A percentile compares a stretch with the other conserved stretches of the same genome.
Conservation (phyloP, 768 basidiomycete genomes). For the Lyophyllum semitale region DNA sequence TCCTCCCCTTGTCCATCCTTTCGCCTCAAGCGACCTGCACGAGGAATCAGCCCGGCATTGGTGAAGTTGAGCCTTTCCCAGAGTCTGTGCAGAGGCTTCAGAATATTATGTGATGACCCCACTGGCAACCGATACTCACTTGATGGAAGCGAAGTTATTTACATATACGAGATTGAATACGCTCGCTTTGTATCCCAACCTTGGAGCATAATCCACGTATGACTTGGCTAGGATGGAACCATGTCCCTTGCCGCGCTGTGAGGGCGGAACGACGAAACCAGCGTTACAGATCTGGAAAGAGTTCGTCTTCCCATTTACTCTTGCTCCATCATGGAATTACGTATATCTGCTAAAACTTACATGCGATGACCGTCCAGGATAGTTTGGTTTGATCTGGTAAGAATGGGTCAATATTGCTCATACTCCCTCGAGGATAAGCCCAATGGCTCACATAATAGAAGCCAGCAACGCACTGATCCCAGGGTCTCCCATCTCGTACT, state of each 20-base stretch:
- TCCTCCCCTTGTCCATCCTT: conserved; percentile 78
- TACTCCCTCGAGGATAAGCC: conserved; percentile 1
- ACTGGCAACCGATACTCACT: conserved; percentile 38
- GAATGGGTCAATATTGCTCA: background rate
- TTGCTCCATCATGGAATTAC: background rate
- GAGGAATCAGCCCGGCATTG: conserved; percentile 75
- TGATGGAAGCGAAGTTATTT: conserved; percentile 76
- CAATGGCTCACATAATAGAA: conserved; percentile 68
- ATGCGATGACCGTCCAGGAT: conserved; percentile 88
- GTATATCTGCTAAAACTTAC: conserved; percentile 46
- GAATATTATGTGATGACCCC: background rate
- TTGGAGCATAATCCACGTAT: conserved; percentile 80
- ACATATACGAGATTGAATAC: conserved; percentile 93
- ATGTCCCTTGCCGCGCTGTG: conserved; percentile 63
- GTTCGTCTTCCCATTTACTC: background rate
- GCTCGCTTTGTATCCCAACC: conserved; percentile 73
- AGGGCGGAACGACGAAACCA: conserved; percentile 78
- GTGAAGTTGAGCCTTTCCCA: conserved; percentile 87
- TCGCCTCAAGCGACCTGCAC: conserved; percentile 69
- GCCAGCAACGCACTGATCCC: conserved; percentile 74
- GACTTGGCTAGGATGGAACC: conserved; percentile 75
- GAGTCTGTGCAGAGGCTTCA: conserved; percentile 37
- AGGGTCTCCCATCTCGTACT: conserved; percentile 51
- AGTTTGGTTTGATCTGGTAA: conserved; percentile 77
- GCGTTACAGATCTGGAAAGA: conserved; percentile 77